Evolutionary conservation across 192 early-diverging fungal species (phyloP).

Genomic region (Rhizophagus clarus): DNA sequence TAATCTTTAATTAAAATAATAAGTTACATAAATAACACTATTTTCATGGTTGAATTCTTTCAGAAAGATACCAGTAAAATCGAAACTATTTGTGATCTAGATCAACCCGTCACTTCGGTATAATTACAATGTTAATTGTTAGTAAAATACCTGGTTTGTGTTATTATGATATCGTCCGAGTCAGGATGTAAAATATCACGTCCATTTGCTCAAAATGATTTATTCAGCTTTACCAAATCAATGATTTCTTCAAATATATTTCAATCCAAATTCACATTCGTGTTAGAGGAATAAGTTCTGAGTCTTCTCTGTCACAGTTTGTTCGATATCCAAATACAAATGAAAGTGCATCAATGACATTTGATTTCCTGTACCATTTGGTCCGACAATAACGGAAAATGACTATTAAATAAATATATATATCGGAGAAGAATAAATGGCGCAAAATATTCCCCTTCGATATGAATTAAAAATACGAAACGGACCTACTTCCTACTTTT

Average conservation of each 20-base stretch:
- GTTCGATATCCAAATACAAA: conserved; percentile 99
- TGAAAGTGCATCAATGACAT: conserved; percentile 95
- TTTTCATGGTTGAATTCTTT: too few species aligned
- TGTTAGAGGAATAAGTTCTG: conserved; percentile 94
- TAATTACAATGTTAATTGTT: conserved; percentile 69
- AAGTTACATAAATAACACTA: too few species aligned
- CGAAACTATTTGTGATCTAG: conserved; percentile 95
- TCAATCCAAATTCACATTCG: conserved; percentile 74
- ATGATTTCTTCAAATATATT: conserved; percentile 92
- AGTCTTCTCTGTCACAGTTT: conserved; percentile 97
- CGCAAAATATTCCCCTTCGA: background rate
- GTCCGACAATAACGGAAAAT: conserved; percentile 86
- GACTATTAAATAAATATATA: conserved; percentile 40
- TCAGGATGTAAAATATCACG: conserved; percentile 49
- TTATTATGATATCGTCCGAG: conserved; percentile 61
- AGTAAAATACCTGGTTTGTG: conserved; percentile 75
- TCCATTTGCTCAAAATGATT: background rate
- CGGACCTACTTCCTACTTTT: conserved; percentile 94
- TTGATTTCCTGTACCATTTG: conserved; percentile 97
- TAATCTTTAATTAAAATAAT: conserved; percentile 43
- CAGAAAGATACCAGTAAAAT: conserved; percentile 74
- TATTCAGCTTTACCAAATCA: conserved; percentile 60
- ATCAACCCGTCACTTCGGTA: conserved; percentile 91
- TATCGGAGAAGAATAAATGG: background rate
- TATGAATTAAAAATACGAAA: conserved; percentile 85